A percentile compares a stretch with the other conserved stretches of the same genome.
Evolutionary conservation across 1,139 yeast species (phyloP).

Genomic region (Zygosaccharomyces sapae): DNA sequence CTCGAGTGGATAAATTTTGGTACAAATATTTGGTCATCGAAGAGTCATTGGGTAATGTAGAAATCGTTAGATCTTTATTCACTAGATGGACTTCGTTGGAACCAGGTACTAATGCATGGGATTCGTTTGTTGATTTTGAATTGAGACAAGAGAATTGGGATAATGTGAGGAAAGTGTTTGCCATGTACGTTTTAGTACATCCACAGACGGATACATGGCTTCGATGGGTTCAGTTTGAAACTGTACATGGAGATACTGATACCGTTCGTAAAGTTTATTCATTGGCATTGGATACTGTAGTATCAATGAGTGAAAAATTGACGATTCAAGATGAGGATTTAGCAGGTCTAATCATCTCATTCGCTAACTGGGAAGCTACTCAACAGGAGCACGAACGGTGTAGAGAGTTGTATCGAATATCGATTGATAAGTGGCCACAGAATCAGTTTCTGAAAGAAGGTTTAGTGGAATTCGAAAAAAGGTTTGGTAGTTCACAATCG

Average conservation of each 20-base stretch:
- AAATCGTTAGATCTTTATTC: slow-evolving; percentile 62
- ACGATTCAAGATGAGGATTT: slow-evolving; percentile 37
- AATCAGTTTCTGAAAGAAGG: slow-evolving; percentile 44
- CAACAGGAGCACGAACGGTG: slow-evolving; percentile 64
- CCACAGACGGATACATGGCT: slow-evolving; percentile 62
- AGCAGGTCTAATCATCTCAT: slow-evolving; percentile 41
- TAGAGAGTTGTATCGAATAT: slow-evolving; percentile 51
- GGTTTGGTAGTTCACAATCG: slow-evolving; percentile 52
- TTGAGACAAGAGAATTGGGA: slow-evolving; percentile 51
- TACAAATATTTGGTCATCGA: slow-evolving; percentile 78
- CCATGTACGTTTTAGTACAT: slow-evolving; percentile 51
- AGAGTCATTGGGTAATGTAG: slow-evolving; percentile 65
- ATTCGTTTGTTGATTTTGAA: slow-evolving; percentile 69
- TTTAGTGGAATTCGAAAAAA: slow-evolving; percentile 60
- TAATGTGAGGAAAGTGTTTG: slow-evolving; percentile 55
- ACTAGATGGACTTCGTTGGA: slow-evolving; percentile 81
- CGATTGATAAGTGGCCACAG: slow-evolving; percentile 42
- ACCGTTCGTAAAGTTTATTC: slow-evolving; percentile 63
- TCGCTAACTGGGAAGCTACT: slow-evolving; percentile 73
- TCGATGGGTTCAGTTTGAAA: slow-evolving; percentile 59
- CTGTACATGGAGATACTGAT: slow-evolving; percentile 45
- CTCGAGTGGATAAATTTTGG: slow-evolving; percentile 85
- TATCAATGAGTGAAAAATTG: slow-evolving; percentile 24
- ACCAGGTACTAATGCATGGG: slow-evolving; percentile 61
- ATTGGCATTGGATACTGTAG: slow-evolving; percentile 55